phyloP scores from a whole-genome alignment of 2,329 filamentous ascomycete genomes.

The Xylaria sp. region DNA sequence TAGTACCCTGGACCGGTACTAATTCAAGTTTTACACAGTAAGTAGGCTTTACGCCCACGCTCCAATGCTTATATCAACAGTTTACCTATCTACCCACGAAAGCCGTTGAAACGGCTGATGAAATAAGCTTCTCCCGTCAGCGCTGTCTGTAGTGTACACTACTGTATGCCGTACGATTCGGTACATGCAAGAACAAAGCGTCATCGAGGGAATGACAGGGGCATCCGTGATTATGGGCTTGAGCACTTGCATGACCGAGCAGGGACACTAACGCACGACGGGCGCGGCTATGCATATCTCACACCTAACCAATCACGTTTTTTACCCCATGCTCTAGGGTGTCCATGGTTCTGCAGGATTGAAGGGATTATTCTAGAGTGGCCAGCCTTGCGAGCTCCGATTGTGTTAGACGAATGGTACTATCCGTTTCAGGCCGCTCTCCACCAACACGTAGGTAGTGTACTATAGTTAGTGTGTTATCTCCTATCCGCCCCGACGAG shows the following conservation, averaged over 20 bases:
- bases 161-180: conserved; percentile 21
- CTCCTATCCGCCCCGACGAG: neutral
- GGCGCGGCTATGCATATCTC: conserved; percentile 52
- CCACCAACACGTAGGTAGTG: conserved; percentile 7
- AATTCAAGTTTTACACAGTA: conserved; percentile 5
- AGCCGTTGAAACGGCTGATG: conserved; percentile 37
- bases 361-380: conserved; percentile 34
- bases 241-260: conserved; percentile 50
- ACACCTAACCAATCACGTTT: conserved; percentile 47
- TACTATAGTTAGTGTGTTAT: neutral
- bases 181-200: conserved; percentile 32
- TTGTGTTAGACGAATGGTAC: conserved; percentile 7
- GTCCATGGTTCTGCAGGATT: conserved; percentile 31
- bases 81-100: conserved; percentile 20
- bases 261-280: conserved; percentile 51
- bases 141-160: conserved; percentile 20
- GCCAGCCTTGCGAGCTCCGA: conserved; percentile 36
- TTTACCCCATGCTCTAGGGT: conserved; percentile 44
- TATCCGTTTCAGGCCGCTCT: conserved; percentile 36
- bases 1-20: neutral
- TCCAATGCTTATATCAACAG: conserved; percentile 16
- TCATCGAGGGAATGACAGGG: conserved; percentile 40
- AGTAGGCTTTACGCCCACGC: conserved; percentile 16
- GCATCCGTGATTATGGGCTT: conserved; percentile 43
- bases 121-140: conserved; percentile 41